Evolutionary conservation across 805 yeast species (phyloP).

Genomic region (Torulaspora indica): DNA sequence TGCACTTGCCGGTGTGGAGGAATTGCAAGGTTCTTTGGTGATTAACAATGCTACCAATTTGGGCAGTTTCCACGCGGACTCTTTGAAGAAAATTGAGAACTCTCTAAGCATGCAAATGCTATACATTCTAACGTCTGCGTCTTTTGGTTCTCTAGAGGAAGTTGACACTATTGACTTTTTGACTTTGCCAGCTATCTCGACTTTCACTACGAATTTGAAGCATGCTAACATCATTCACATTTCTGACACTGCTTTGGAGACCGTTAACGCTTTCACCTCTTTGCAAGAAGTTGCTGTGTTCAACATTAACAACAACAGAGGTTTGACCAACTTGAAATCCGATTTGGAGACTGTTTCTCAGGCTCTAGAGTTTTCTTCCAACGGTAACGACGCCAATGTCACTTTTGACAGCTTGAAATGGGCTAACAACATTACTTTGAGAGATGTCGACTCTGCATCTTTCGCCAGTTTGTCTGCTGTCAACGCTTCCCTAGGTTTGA

Average conservation of each 20-base stretch:
- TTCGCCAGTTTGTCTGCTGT: slow-evolving; percentile 63
- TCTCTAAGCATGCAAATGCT: slow-evolving; percentile 56
- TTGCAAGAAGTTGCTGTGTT: slow-evolving; percentile 47
- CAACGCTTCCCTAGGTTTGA: slow-evolving; percentile 78
- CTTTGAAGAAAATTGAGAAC: slow-evolving; percentile 70
- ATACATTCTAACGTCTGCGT: slow-evolving; percentile 61
- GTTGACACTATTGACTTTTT: slow-evolving; percentile 77
- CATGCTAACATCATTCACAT: slow-evolving; percentile 65
- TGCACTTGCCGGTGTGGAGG: slow-evolving; percentile 68
- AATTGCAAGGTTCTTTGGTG: slow-evolving; percentile 69
- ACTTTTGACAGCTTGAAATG: slow-evolving; percentile 63
- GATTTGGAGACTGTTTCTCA: slow-evolving; percentile 69
- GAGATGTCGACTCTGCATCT: slow-evolving; percentile 69
- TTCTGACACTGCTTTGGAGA: slow-evolving; percentile 67
- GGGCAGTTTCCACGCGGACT: slow-evolving; percentile 68
- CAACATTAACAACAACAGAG: slow-evolving; percentile 87
- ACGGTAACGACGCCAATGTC: slow-evolving; percentile 72
- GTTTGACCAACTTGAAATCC: slow-evolving; percentile 67
- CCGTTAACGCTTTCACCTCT: slow-evolving; percentile 58
- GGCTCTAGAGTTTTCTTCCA: slow-evolving; percentile 74
- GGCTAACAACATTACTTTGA: slow-evolving; percentile 87
- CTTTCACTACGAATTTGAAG: slow-evolving; percentile 67
- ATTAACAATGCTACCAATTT: slow-evolving; percentile 63
- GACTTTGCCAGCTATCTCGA: slow-evolving; percentile 79
- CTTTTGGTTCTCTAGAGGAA: slow-evolving; percentile 72